Evolutionary conservation across 257 asterid genomes (phyloP), one percentile per base, ranked within the genome.

Genomic region (Solanum chaucha): DNA sequence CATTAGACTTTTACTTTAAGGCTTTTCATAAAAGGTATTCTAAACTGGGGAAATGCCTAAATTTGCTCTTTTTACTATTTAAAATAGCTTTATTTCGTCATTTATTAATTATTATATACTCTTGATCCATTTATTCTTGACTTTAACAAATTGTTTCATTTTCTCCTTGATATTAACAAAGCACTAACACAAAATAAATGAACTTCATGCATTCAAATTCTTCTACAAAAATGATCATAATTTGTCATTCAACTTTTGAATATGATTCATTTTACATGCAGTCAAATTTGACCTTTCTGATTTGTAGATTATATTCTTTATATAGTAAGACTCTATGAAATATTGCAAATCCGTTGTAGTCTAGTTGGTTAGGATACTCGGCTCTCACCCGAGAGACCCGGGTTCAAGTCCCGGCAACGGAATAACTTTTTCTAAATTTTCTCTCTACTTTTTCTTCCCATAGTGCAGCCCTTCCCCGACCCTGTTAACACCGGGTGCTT

Each of bases 381-480:
- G 96, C 97, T 94, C 98, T 95, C 98, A 95, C 98, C 99, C 95
- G 93, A 92, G 95, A 92, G 97, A 93, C 97, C 97, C 93, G 98
- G 95, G 98, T 96, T 93, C 96, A 74, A 93, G 93, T 93, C 96
- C 98, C 95, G 96, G 98, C 96, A 95, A 95, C 68, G 30, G 44
- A 81, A 81, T 9, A 9, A 0, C 0, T 11, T 4, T 74, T 74
- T 36, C n/a, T 19, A 0, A 72, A 72, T 34, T 19, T 9, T 36
- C 40, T 6, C 24, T 6, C 6, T 6, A 14, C 5, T 8, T 30
- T 28, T 30, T 5, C 17, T 9, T 2, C 3, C 51, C 32, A 22
- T 10, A 10, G 17, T 19, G 46, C 4, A 9, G 24, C 24, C 65
- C 24, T 58, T 58, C 10, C 65, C 51, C 65, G 4, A 48, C 59